Conservation (phyloP, 352 stramenopile genomes). For the Pelagophyceae sp. region DNA sequence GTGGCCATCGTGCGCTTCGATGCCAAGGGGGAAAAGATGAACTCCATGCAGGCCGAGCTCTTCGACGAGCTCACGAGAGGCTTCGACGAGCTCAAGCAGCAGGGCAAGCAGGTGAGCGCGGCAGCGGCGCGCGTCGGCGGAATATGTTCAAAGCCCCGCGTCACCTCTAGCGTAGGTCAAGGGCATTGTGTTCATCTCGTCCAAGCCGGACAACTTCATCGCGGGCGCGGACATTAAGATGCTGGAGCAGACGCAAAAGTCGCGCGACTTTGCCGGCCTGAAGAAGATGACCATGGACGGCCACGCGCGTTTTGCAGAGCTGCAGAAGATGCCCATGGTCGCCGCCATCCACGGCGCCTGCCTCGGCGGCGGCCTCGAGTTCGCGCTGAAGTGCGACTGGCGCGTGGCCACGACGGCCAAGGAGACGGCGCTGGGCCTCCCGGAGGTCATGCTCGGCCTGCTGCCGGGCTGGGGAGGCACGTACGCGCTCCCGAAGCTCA, state of each 20-base stretch:
- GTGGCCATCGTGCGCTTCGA: slow-evolving; percentile 83
- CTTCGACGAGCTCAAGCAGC: slow-evolving; percentile 71
- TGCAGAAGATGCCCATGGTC: slow-evolving; percentile 79
- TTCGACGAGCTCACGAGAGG: slow-evolving; percentile 70
- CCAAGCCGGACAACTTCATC: slow-evolving; percentile 94
- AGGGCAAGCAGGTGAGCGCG: too few relatives aligned
- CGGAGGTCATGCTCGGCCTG: slow-evolving; percentile 92
- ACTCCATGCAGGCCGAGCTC: slow-evolving; percentile 81
- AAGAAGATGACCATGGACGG: slow-evolving; percentile 74
- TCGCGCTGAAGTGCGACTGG: slow-evolving; percentile 93
- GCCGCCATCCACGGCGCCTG: slow-evolving; percentile 90
- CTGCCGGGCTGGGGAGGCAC: slow-evolving; percentile 94
- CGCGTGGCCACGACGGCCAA: slow-evolving; percentile 82
- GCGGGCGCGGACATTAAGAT: slow-evolving; percentile 90
- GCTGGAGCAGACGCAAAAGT: slow-evolving; percentile 77
- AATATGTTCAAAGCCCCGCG: slow-evolving; percentile 29
- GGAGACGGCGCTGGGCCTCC: slow-evolving; percentile 90
- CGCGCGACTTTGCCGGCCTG: slow-evolving; percentile 42
- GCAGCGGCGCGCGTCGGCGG: not conserved
- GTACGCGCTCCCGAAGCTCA: slow-evolving; percentile 83
- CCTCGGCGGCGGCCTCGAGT: slow-evolving; percentile 90
- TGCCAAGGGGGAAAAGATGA: slow-evolving; percentile 75
- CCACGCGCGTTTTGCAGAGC: slow-evolving; percentile 70
- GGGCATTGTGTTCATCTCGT: slow-evolving; percentile 91
- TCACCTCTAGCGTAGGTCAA: too few relatives aligned